These are phyloP conservation scores for Canna indica DNA, from an alignment of 176 grass and related monocot species.

Conservation along the genomic window DNA sequence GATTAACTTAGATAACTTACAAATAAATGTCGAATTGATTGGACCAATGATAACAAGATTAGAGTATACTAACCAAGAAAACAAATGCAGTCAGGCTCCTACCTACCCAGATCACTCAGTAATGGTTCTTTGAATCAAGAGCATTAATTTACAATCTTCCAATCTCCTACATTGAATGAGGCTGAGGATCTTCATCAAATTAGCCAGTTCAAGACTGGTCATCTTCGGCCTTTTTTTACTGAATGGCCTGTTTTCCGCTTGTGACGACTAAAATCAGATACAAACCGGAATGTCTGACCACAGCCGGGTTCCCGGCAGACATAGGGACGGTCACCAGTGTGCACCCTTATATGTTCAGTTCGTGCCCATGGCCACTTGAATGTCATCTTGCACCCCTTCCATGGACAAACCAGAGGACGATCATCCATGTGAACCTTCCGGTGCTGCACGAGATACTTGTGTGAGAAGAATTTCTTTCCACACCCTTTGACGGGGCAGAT, in stretches of 20 bases:
- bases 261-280: conserved; percentile 95
- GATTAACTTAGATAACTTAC: background rate
- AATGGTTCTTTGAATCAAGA: background rate
- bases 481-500: conserved; percentile 91
- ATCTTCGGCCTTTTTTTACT: conserved; percentile 37
- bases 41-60: conserved; percentile 8
- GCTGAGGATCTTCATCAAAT: background rate
- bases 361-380: conserved; percentile 99
- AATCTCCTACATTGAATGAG: background rate
- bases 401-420: conserved; percentile 66
- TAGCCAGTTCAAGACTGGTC: background rate
- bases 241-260: conserved; percentile 98
- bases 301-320: conserved; percentile 73
- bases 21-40: conserved; percentile 5
- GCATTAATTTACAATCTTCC: conserved; percentile 2
- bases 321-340: conserved; percentile 79
- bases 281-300: conserved; percentile 87
- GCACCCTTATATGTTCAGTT: conserved; percentile 94
- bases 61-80: conserved; percentile 1
- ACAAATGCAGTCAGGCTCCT: background rate
- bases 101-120: conserved; percentile 1
- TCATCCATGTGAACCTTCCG: conserved; percentile 93
- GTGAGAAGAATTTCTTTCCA: conserved; percentile 91
- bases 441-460: conserved; percentile 93
- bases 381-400: conserved; percentile 73